phyloP scores from a whole-genome alignment of 306 rosid species.

The Biancaea sappan region DNA sequence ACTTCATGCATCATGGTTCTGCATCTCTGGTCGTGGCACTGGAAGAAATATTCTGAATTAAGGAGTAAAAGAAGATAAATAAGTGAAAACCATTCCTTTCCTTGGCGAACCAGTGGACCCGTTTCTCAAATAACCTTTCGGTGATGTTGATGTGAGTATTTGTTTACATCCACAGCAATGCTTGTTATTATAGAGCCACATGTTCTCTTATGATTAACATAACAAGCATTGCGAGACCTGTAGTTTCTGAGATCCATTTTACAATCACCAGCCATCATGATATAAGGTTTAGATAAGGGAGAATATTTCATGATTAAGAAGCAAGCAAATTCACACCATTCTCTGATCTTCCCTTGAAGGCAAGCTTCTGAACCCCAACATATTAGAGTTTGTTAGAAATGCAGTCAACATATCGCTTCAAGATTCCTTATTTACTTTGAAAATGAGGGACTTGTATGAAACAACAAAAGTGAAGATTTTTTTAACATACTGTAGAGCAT shows the following conservation, averaged over 20 bases:
- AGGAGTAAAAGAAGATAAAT: not conserved
- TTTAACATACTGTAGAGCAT: not conserved
- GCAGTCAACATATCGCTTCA: not conserved
- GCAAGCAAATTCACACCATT: slow-evolving; percentile 7
- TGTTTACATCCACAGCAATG: slow-evolving; percentile 27
- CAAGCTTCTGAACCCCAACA: not conserved
- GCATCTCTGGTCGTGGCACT: not conserved
- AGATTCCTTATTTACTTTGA: not conserved
- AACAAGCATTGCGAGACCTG: slow-evolving; percentile 45
- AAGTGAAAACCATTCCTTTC: not conserved
- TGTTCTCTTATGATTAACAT: slow-evolving; percentile 58
- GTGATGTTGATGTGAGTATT: slow-evolving; percentile 56
- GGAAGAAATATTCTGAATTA: not conserved
- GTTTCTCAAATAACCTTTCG: slow-evolving; percentile 52
- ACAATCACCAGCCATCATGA: slow-evolving; percentile 53
- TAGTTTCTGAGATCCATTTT: slow-evolving; percentile 42
- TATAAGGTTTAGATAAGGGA: slow-evolving; percentile 32
- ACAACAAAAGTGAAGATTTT: not conserved
- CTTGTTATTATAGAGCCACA: slow-evolving; percentile 45
- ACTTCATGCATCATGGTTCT: not conserved
- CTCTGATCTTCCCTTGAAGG: not conserved
- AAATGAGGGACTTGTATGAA: not conserved
- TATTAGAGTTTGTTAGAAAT: not conserved
- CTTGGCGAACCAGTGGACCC: not conserved
- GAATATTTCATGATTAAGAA: not conserved